These are phyloP conservation scores for Aspergillus viridinutans DNA, from an alignment of 2,329 filamentous ascomycete genomes.

Conservation along the genomic window DNA sequence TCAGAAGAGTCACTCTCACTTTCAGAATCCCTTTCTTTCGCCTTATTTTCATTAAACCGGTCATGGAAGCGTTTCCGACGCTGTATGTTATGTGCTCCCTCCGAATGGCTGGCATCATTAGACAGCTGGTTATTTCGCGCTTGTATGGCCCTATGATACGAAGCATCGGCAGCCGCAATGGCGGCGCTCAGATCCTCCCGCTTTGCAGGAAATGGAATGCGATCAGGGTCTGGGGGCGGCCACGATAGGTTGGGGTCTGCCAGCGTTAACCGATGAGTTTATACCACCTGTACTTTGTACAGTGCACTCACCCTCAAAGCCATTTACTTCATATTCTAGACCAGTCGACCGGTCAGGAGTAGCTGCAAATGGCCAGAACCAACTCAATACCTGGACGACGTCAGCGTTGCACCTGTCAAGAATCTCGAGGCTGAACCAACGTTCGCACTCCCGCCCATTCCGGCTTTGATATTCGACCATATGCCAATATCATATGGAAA, in stretches of 20 bases:
- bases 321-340: constrained; percentile 54
- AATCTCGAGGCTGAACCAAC: constrained; percentile 19
- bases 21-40: constrained; percentile 14
- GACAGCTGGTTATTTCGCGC: constrained; percentile 54
- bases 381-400: constrained; percentile 43
- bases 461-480: constrained; percentile 55
- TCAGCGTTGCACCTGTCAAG: background rate
- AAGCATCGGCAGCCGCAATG: constrained; percentile 22
- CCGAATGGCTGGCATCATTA: constrained; percentile 47
- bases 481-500: constrained; percentile 65
- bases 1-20: constrained; percentile 21
- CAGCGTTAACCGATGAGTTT: background rate
- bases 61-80: constrained; percentile 41
- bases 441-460: constrained; percentile 54
- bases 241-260: constrained; percentile 37
- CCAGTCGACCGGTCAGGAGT: constrained; percentile 48
- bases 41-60: constrained; percentile 24
- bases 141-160: constrained; percentile 43
- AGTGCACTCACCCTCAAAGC: constrained; percentile 50
- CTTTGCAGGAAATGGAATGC: constrained; percentile 37
- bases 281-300: background rate
- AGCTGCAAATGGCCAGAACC: constrained; percentile 58
- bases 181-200: constrained; percentile 1
- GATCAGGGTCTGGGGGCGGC: constrained; percentile 49
- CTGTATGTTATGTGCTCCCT: constrained; percentile 30